Percentiles rank a stretch among this genome's conserved stretches.
Conservation (phyloP, 768 basidiomycete species). For the Rhodosporidiobolus sp. region DNA sequence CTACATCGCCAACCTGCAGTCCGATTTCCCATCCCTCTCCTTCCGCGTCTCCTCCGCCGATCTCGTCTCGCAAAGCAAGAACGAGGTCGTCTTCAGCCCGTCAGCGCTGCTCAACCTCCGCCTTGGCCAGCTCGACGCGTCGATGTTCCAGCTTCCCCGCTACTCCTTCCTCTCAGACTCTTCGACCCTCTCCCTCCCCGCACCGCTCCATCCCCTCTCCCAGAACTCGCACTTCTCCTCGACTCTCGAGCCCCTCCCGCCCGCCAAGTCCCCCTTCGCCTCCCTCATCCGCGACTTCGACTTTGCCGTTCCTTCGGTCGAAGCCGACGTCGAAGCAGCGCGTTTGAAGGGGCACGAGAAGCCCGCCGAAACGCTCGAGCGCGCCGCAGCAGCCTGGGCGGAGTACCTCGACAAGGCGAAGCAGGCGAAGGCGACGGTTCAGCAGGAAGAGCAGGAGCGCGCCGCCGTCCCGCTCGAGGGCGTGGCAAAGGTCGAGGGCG, state of each 20-base stretch:
- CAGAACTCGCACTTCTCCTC: conserved; percentile 23
- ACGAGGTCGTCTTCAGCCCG: conserved; percentile 64
- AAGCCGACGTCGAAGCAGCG: conserved; percentile 23
- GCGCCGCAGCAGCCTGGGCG: conserved; percentile 23
- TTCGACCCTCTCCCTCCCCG: not conserved
- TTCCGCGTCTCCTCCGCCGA: conserved; percentile 70
- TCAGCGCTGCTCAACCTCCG: conserved; percentile 69
- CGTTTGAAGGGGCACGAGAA: conserved; percentile 21
- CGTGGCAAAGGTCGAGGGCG: conserved; percentile 54
- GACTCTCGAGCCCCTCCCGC: conserved; percentile 46
- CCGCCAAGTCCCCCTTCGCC: conserved; percentile 33
- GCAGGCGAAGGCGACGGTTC: conserved; percentile 45
- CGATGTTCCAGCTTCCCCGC: conserved; percentile 69
- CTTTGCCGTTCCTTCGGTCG: conserved; percentile 7
- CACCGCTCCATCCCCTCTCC: not conserved
- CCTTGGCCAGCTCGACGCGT: conserved; percentile 65
- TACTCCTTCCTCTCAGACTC: conserved; percentile 52
- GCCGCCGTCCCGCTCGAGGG: not conserved
- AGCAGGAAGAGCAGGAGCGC: conserved; percentile 5
- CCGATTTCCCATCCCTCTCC: conserved; percentile 8
- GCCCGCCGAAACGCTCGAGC: not conserved
- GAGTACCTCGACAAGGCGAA: conserved; percentile 38
- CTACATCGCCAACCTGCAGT: conserved; percentile 53
- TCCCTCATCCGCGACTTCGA: conserved; percentile 22
- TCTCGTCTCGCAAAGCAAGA: conserved; percentile 58